Conservation (phyloP, 2,329 filamentous ascomycete species). For the Lasiodiplodia theobromae region DNA sequence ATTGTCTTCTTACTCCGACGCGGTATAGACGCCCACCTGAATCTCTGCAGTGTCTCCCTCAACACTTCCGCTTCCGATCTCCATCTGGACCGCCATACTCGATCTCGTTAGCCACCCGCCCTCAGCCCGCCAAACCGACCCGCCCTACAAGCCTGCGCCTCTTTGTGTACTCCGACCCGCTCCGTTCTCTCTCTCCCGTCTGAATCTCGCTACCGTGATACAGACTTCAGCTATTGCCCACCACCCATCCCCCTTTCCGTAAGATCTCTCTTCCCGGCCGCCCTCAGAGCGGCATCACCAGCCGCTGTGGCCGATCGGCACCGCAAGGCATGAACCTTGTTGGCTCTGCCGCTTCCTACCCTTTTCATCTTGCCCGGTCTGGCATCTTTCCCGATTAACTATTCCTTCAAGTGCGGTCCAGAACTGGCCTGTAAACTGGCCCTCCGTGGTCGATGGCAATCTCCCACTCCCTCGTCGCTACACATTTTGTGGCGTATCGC, state of each 20-base stretch:
- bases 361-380: background rate
- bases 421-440: background rate
- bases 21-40: slow-evolving; percentile 12
- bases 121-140: background rate
- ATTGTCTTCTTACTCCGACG: background rate
- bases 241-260: background rate
- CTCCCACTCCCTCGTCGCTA: background rate
- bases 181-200: background rate
- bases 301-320: slow-evolving; percentile 11
- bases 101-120: slow-evolving; percentile 3
- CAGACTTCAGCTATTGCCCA: slow-evolving; percentile 9
- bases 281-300: slow-evolving; percentile 1
- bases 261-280: background rate
- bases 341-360: slow-evolving; percentile 14
- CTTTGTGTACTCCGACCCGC: background rate
- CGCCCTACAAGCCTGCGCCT: background rate
- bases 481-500: background rate
- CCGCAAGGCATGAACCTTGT: slow-evolving; percentile 6
- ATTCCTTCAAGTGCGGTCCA: background rate
- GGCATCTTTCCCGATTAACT: slow-evolving; percentile 22
- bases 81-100: slow-evolving; percentile 1
- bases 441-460: background rate
- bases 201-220: slow-evolving; percentile 13
- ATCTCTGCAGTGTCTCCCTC: slow-evolving; percentile 17
- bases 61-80: slow-evolving; percentile 22